These are phyloP conservation scores for Lecanoromycetidae sp. DNA, from an alignment of 2,329 filamentous ascomycete genomes.

Conservation along the genomic window DNA sequence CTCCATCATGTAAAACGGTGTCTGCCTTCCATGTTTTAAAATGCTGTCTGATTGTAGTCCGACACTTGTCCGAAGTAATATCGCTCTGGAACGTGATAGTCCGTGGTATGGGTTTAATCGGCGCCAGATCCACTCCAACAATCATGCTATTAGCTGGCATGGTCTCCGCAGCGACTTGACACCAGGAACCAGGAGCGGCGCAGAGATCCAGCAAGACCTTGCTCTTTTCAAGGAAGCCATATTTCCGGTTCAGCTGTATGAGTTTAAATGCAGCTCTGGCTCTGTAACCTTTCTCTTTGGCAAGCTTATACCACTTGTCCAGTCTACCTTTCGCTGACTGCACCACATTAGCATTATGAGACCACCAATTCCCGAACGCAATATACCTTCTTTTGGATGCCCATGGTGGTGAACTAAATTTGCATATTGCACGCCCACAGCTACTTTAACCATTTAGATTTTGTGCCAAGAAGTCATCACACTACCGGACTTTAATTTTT, in stretches of 20 bases:
- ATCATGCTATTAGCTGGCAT: constrained; percentile 89
- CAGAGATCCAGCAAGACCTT: constrained; percentile 95
- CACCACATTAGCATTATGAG: constrained; percentile 7
- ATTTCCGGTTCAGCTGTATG: constrained; percentile 97
- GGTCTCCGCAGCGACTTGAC: constrained; percentile 86
- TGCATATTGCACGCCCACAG: no score
- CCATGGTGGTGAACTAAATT: constrained; percentile 58
- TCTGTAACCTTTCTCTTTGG: constrained; percentile 95
- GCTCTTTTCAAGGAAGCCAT: constrained; percentile 93
- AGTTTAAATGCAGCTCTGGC: constrained; percentile 95
- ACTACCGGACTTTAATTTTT: background rate
- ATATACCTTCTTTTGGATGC: constrained; percentile 79
- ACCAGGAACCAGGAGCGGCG: constrained; percentile 93
- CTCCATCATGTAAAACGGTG: constrained; percentile 89
- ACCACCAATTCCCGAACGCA: no score
- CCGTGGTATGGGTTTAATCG: constrained; percentile 89
- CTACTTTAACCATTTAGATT: background rate
- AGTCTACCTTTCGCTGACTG: constrained; percentile 81
- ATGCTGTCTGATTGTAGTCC: constrained; percentile 76
- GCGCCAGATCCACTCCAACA: constrained; percentile 82
- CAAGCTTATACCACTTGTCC: constrained; percentile 97
- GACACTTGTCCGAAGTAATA: constrained; percentile 93
- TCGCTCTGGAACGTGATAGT: constrained; percentile 95
- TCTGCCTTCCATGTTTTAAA: constrained; percentile 95
- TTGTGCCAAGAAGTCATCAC: background rate